Evolutionary conservation across 371 early-diverging fungal genomes (phyloP).

Genomic region (Mortierella sp.): DNA sequence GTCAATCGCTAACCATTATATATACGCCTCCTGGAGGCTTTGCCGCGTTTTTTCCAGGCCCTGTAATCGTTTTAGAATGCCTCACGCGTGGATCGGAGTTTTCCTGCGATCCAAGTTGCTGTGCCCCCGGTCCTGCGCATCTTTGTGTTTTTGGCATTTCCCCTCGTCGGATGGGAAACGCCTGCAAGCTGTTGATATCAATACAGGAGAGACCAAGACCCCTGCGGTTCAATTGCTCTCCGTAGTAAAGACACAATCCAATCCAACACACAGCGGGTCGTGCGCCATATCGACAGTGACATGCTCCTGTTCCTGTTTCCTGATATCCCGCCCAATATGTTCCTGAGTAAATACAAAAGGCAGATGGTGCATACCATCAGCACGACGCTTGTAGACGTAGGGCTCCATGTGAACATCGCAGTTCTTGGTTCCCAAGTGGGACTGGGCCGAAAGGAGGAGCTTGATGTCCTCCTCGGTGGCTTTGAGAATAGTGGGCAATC

Average conservation of each 20-base stretch:
- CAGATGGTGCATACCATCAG: slow-evolving; percentile 75
- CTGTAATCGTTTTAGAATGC: neutral
- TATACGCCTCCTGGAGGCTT: neutral
- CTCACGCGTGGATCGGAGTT: neutral
- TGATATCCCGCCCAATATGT: neutral
- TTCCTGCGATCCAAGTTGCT: neutral
- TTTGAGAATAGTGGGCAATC: slow-evolving; percentile 60
- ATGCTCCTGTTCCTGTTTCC: neutral
- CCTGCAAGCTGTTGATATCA: neutral
- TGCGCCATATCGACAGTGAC: neutral
- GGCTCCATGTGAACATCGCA: slow-evolving; percentile 88
- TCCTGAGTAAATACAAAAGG: neutral
- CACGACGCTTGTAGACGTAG: slow-evolving; percentile 95
- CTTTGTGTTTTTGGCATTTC: too few species aligned
- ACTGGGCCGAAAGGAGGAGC: slow-evolving; percentile 94
- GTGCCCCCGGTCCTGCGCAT: neutral
- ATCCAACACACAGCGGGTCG: too few species aligned
- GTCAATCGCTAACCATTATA: too few species aligned
- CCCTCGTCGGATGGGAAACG: too few species aligned
- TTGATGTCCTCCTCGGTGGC: slow-evolving; percentile 88
- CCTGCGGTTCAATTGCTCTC: too few species aligned
- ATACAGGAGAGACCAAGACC: too few species aligned
- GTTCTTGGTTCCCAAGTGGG: slow-evolving; percentile 95
- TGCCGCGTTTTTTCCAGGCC: neutral
- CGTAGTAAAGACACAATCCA: too few species aligned